A percentile compares a stretch with the other conserved stretches of the same genome.
Conservation (phyloP, 208 protist genomes). For the Dictyostelium gargantuum region DNA sequence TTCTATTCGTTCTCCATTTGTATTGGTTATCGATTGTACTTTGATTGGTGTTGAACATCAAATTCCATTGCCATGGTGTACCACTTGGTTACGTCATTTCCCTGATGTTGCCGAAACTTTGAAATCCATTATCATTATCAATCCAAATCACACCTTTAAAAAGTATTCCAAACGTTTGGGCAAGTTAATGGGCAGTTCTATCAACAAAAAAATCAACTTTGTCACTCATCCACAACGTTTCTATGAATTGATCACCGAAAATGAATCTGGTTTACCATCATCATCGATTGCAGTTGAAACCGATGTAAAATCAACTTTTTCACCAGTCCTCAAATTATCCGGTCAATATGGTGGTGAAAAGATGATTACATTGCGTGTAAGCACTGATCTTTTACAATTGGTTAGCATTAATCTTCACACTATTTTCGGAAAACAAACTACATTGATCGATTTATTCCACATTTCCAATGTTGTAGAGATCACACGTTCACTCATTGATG, state of each 20-base stretch:
- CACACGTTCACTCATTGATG: not conserved
- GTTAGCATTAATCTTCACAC: conserved; percentile 64
- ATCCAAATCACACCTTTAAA: conserved; percentile 67
- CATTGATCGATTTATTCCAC: conserved; percentile 68
- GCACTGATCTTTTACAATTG: conserved; percentile 50
- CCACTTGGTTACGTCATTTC: conserved; percentile 73
- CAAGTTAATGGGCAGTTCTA: conserved; percentile 16
- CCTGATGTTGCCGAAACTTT: conserved; percentile 48
- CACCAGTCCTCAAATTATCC: conserved; percentile 59
- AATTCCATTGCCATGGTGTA: conserved; percentile 71
- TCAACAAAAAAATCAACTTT: conserved; percentile 30
- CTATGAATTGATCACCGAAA: conserved; percentile 12
- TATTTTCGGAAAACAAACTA: conserved; percentile 25
- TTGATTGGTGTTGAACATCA: conserved; percentile 63
- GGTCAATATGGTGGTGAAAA: conserved; percentile 58
- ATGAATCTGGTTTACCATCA: conserved; percentile 16
- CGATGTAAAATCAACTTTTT: conserved; percentile 72
- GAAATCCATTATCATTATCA: conserved; percentile 46
- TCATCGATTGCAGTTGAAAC: conserved; percentile 61
- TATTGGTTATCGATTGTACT: conserved; percentile 75
- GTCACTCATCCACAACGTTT: not conserved
- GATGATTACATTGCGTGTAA: not conserved
- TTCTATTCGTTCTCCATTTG: conserved; percentile 36
- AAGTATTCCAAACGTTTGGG: conserved; percentile 73
- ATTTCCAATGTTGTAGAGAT: conserved; percentile 63